A percentile compares a stretch with the other conserved stretches of the same genome.
These are phyloP conservation scores for Hypoxylon perforatum DNA, from an alignment of 495 filamentous ascomycete genomes.

Conservation along the genomic window DNA sequence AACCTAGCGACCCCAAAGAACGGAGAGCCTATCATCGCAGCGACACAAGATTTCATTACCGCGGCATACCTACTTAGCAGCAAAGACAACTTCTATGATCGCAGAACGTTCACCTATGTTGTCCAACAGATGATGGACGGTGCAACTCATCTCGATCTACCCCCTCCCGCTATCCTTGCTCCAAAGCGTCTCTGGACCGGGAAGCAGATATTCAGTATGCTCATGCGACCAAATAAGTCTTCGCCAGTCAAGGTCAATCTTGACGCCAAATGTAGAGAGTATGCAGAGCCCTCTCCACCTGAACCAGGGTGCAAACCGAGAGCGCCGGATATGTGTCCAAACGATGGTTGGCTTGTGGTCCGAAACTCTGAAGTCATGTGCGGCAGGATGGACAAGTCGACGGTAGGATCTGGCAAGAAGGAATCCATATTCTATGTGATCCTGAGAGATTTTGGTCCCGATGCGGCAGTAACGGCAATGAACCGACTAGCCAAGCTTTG, in stretches of 20 bases:
- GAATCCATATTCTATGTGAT: constrained; percentile 98
- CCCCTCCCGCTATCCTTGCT: constrained; percentile 84
- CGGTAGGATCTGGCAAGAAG: constrained; percentile 95
- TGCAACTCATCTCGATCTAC: constrained; percentile 81
- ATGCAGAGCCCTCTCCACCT: constrained; percentile 57
- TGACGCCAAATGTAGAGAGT: constrained; percentile 91
- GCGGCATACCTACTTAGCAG: constrained; percentile 90
- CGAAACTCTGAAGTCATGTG: constrained; percentile 99
- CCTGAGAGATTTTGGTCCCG: constrained; percentile 90
- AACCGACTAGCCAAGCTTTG: constrained; percentile 92
- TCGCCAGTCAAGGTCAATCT: constrained; percentile 88
- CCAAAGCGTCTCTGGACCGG: constrained; percentile 94
- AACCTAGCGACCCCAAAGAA: constrained; percentile 96
- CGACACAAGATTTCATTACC: constrained; percentile 98
- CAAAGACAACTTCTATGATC: constrained; percentile 93
- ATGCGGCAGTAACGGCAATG: constrained; percentile 90
- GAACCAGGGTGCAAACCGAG: constrained; percentile 54
- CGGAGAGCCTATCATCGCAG: constrained; percentile 97
- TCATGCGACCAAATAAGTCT: constrained; percentile 89
- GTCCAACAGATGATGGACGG: constrained; percentile 94
- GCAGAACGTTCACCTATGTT: constrained; percentile 85
- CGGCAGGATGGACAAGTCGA: constrained; percentile 96
- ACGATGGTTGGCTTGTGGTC: constrained; percentile 90
- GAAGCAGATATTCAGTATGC: constrained; percentile 94
- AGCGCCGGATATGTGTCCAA: constrained; percentile 77